These are phyloP conservation scores for Mycena olivaceomarginata DNA, from an alignment of 768 basidiomycete species.

Conservation along the genomic window DNA sequence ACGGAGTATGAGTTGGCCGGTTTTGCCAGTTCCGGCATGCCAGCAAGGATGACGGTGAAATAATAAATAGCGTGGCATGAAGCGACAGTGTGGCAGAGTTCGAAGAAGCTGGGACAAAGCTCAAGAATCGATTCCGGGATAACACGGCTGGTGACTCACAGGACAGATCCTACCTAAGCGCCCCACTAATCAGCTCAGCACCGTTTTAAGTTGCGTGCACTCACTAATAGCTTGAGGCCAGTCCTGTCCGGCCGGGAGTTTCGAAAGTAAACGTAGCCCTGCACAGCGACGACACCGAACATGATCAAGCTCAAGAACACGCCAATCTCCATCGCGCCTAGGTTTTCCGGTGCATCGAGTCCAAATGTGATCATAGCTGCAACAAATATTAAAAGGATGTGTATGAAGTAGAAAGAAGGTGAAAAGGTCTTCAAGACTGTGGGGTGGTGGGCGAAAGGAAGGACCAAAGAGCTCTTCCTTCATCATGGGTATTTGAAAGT, in stretches of 20 bases:
- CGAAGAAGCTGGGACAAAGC: conserved; percentile 10
- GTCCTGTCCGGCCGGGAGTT: conserved; percentile 21
- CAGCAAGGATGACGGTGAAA: conserved; percentile 53
- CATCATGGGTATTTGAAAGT: conserved; percentile 12
- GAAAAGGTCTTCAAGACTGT: conserved; percentile 37
- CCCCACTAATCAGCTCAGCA: neutral
- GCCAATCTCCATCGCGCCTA: conserved; percentile 38
- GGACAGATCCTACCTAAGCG: conserved; percentile 24
- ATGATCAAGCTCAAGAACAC: conserved; percentile 36
- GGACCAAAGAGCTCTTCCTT: neutral
- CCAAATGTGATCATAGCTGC: conserved; percentile 34
- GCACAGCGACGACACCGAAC: conserved; percentile 34
- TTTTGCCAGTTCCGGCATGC: conserved; percentile 43
- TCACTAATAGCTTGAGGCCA: conserved; percentile 32
- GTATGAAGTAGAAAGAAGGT: neutral
- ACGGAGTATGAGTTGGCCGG: conserved; percentile 45
- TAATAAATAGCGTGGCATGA: conserved; percentile 53
- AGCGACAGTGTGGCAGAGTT: conserved; percentile 37
- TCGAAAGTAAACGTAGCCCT: conserved; percentile 37
- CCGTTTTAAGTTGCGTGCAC: neutral
- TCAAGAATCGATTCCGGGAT: neutral
- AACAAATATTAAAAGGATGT: neutral
- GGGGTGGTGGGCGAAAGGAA: conserved; percentile 12
- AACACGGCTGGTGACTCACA: conserved; percentile 8
- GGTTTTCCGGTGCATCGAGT: conserved; percentile 27